Evolutionary conservation across 768 basidiomycete species (phyloP).

Genomic region (Hemileccinum rubropunctum): DNA sequence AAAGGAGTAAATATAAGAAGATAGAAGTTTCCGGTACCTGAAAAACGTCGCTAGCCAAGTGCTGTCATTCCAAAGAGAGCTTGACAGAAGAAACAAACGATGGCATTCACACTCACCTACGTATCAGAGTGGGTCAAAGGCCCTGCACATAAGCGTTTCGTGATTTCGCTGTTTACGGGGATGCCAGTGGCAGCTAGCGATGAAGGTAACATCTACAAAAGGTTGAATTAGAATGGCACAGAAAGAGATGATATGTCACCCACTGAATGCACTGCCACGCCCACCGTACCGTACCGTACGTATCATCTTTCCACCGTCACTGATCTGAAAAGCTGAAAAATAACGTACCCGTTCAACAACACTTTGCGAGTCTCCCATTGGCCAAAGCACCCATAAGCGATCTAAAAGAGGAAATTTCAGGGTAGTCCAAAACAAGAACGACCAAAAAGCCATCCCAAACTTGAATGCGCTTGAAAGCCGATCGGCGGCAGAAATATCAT

Average conservation of each 20-base stretch:
- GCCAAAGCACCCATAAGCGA: too few species aligned
- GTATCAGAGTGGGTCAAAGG: slow-evolving; percentile 1
- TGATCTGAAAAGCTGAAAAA: too few species aligned
- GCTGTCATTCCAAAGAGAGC: background rate
- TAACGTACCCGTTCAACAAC: too few species aligned
- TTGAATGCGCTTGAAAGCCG: too few species aligned
- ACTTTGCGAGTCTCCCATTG: too few species aligned
- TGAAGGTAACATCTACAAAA: slow-evolving; percentile 1
- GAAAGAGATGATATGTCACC: background rate
- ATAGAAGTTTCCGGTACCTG: slow-evolving; percentile 4
- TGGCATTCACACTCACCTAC: background rate
- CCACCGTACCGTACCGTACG: background rate
- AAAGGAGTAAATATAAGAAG: background rate
- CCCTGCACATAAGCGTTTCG: background rate
- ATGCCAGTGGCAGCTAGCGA: background rate
- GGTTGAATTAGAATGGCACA: background rate
- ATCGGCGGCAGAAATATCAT: too few species aligned
- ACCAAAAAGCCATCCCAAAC: too few species aligned
- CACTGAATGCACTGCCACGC: background rate
- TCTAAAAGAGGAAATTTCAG: too few species aligned
- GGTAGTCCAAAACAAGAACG: too few species aligned
- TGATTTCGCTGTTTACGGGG: background rate
- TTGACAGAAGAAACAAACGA: background rate
- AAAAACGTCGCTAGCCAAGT: background rate
- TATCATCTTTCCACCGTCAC: too few species aligned